Evolutionary conservation across 164 flowering plant genomes (phyloP), one percentile per base, ranked within the genome.

Genomic region (Tetracentron sinense): DNA sequence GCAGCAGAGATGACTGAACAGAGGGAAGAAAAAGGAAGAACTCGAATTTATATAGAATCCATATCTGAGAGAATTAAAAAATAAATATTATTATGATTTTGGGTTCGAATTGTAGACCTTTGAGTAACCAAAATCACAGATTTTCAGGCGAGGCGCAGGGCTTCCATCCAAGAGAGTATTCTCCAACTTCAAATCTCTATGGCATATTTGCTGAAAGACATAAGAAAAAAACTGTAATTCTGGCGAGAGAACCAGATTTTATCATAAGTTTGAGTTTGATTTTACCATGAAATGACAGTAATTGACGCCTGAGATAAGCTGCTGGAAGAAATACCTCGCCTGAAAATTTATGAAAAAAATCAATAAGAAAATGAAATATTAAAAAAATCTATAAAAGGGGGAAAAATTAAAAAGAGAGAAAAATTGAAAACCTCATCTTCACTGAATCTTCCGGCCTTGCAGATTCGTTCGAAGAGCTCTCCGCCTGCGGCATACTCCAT

Each of bases 251-350:
- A 19, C 56, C 35, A 42, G 8, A 38, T 15, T 23, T 46, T 49
- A 29, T 7, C 1, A 53, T 28, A 20, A 30, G 15, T 27, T 55
- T 20, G 25, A 12, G 44, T 46, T 20, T 27, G 27, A n/a, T 17
- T 62, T 74, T 85, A 90, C 97, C 95, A 86, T 75, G 19, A 78
- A 48, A 72, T 90, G 97, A 63, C 95, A 88, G 75, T 72, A 90
- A 77, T 74, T 71, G 20, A 90, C 95, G 58, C 97, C 97, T n/a
- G 92, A 86, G 35, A 90, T 90, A 57, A 90, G 85, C 83, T 90
- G 97, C 75, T 86, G 97, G 68, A 90, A 88, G 66, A 88, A 90
- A 67, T 88, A 90, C 63, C 97, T 82, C 1, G 97, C 97, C 97
- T 90, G 81, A 28, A 65, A 71, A 44, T n/a, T 7, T 10, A 49